Conservation (phyloP, 257 asterid genomes). For the Hygrophila difformis region DNA sequence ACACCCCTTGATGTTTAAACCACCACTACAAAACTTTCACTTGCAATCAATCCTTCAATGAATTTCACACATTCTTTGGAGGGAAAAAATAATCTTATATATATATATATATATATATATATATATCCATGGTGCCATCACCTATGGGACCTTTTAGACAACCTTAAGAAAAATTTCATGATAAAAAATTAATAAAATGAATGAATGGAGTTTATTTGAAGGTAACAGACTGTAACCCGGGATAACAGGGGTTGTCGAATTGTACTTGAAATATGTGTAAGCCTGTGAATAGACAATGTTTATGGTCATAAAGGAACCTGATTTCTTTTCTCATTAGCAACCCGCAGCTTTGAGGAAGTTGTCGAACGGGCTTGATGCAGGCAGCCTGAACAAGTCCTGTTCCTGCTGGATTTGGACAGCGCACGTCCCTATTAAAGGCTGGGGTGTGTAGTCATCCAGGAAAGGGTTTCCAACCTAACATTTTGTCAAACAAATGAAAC, state of each 20-base stretch:
- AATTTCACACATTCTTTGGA: conserved; percentile 19
- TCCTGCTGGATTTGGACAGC: conserved; percentile 45
- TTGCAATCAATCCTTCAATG: conserved; percentile 9
- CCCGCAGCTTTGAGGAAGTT: conserved; percentile 89
- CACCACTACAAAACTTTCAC: conserved; percentile 24
- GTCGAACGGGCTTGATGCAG: conserved; percentile 77
- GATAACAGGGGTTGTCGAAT: no score
- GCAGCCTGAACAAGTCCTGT: conserved; percentile 54
- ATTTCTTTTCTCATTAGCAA: conserved; percentile 28
- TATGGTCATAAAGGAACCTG: no score
- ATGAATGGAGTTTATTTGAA: conserved; percentile 18
- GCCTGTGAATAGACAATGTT: no score
- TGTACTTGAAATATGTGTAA: no score
- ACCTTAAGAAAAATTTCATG: not conserved
- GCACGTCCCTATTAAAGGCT: conserved; percentile 26
- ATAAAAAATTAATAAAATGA: conserved; percentile 25
- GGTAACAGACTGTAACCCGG: no score
- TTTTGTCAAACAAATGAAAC: no score
- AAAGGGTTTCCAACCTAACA: no score
- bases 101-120: no score
- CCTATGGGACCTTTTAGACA: conserved; percentile 7
- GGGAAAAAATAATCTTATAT: conserved; percentile 14
- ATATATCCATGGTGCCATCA: conserved; percentile 12
- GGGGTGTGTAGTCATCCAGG: conserved; percentile 24
- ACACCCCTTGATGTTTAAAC: conserved; percentile 15